These are phyloP conservation scores for Coemansia sp. DNA, from an alignment of 192 early-diverging fungal genomes.

Conservation along the genomic window DNA sequence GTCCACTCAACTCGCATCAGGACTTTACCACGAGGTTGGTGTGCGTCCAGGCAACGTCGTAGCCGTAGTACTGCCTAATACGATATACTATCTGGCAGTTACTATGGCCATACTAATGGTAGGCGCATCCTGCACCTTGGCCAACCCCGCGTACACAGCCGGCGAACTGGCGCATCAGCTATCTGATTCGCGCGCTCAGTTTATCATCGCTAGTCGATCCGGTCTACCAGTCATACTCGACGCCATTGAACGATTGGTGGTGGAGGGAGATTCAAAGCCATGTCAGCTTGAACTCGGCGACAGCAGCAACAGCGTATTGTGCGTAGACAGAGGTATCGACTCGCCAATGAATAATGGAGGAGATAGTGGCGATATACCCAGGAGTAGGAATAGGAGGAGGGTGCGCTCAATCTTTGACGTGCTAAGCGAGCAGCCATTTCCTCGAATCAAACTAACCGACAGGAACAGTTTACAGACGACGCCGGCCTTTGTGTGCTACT, in stretches of 20 bases:
- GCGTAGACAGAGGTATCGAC: neutral
- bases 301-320: neutral
- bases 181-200: constrained; percentile 64
- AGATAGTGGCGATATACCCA: no score
- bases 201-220: constrained; percentile 57
- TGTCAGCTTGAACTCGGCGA: neutral
- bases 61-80: constrained; percentile 71
- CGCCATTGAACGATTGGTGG: constrained; percentile 25
- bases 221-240: constrained; percentile 16
- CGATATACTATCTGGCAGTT: constrained; percentile 64
- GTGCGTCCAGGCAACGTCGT: constrained; percentile 72
- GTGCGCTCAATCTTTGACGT: constrained; percentile 17
- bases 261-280: no score
- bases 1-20: constrained; percentile 9
- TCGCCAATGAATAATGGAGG: neutral
- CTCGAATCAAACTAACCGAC: neutral
- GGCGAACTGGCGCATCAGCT: constrained; percentile 77
- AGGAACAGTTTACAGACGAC: neutral
- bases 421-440: neutral
- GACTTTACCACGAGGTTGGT: constrained; percentile 41
- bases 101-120: constrained; percentile 62
- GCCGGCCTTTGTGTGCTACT: constrained; percentile 72
- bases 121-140: constrained; percentile 65
- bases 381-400: no score
- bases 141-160: constrained; percentile 79